phyloP scores from a whole-genome alignment of 2,329 filamentous ascomycete species.

The Apiospora kogelbergensis region DNA sequence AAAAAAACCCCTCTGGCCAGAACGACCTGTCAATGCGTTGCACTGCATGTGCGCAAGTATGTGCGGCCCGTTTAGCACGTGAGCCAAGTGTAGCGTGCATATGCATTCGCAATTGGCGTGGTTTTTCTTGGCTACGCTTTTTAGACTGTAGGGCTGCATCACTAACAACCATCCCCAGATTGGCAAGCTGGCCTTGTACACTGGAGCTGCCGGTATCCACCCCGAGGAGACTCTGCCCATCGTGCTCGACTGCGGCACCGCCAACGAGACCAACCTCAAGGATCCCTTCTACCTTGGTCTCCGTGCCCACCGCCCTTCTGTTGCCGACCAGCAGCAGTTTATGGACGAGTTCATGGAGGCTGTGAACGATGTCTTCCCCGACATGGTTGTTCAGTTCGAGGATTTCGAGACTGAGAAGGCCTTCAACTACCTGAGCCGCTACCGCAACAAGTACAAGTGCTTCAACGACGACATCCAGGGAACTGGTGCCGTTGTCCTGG shows the following conservation, averaged over 20 bases:
- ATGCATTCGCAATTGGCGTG: conserved; percentile 2
- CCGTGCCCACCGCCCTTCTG: conserved; percentile 75
- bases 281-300: conserved; percentile 87
- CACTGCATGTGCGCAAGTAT: not conserved
- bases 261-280: conserved; percentile 64
- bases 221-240: conserved; percentile 79
- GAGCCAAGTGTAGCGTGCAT: conserved; percentile 10
- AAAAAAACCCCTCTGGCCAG: conserved; percentile 5
- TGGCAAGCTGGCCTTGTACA: conserved; percentile 94
- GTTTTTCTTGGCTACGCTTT: not conserved
- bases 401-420: conserved; percentile 91
- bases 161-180: conserved; percentile 48
- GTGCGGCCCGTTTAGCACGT: not conserved
- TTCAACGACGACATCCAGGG: conserved; percentile 99
- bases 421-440: conserved; percentile 89
- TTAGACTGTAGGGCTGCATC: not conserved
- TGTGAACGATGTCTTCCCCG: conserved; percentile 68
- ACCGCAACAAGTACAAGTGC: conserved; percentile 85
- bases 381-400: conserved; percentile 84
- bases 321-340: conserved; percentile 82
- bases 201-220: conserved; percentile 90
- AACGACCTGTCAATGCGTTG: not conserved
- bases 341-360: conserved; percentile 98
- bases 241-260: conserved; percentile 65
- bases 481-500: conserved; percentile 91